Conservation (phyloP, 805 yeast species). For the Kluyveromyces lactis region DNA sequence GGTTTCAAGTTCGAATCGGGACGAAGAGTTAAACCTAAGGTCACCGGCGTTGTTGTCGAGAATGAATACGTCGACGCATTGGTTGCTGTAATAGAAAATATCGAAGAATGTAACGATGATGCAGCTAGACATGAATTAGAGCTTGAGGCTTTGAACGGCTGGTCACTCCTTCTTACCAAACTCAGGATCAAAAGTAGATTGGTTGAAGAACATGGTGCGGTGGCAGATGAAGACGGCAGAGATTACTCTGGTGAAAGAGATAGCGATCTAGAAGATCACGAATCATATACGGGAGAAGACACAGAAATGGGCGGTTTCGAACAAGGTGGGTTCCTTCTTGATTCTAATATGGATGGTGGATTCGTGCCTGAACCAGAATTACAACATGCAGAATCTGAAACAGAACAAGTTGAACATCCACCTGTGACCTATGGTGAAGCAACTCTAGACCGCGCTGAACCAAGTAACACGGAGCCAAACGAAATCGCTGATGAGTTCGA, state of each 20-base stretch:
- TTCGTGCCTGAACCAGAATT: constrained; percentile 3
- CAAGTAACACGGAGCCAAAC: no score
- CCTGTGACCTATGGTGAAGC: not conserved
- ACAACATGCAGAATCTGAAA: no score
- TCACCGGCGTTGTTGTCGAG: constrained; percentile 73
- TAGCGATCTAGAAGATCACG: not conserved
- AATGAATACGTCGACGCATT: constrained; percentile 36
- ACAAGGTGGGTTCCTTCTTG: constrained; percentile 12
- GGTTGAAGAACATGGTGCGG: constrained; percentile 38
- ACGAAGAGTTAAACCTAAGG: constrained; percentile 48
- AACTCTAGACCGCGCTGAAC: no score
- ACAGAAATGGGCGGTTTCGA: constrained; percentile 6
- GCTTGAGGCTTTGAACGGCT: constrained; percentile 36
- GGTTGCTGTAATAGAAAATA: constrained; percentile 21
- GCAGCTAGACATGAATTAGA: constrained; percentile 38
- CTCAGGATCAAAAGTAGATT: constrained; percentile 30
- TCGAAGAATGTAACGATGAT: constrained; percentile 24
- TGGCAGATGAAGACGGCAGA: constrained; percentile 6
- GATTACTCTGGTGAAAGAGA: constrained; percentile 2
- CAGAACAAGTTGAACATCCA: no score
- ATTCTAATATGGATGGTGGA: constrained; percentile 1
- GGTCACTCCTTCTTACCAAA: constrained; percentile 30
- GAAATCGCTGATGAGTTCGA: constrained; percentile 22
- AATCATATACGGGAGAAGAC: no score
- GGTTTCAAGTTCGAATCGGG: constrained; percentile 67